Conservation (phyloP, 805 yeast species). For the Sporopachydermia lactativora region DNA sequence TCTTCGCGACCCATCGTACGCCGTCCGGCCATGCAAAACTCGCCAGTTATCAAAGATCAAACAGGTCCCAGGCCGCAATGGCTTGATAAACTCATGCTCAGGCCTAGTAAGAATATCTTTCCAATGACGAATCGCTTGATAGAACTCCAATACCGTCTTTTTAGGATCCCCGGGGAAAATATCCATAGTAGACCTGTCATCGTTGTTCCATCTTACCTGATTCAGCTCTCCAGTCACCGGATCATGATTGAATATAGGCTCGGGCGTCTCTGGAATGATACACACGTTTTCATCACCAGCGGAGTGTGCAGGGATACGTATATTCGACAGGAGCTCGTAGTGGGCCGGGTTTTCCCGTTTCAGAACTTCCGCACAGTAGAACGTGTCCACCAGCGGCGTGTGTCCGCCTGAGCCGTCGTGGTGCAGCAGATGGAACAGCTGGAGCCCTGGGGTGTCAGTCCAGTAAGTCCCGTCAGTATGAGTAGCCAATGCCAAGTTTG, state of each 20-base stretch:
- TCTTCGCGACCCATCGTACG: constrained; percentile 50
- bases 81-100: constrained; percentile 38
- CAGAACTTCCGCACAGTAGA: constrained; percentile 40
- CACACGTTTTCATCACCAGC: constrained; percentile 56
- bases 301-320: constrained; percentile 55
- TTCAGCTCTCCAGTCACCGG: constrained; percentile 31
- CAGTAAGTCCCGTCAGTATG: constrained; percentile 71
- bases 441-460: constrained; percentile 61
- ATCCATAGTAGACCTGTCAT: constrained; percentile 52
- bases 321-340: constrained; percentile 32
- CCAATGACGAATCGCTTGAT: constrained; percentile 47
- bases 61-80: constrained; percentile 49
- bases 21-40: constrained; percentile 53
- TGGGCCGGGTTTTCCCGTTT: constrained; percentile 33
- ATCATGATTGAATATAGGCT: constrained; percentile 45
- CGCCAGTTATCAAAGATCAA: constrained; percentile 65
- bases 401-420: constrained; percentile 56
- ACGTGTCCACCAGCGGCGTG: constrained; percentile 54
- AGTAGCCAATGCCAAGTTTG: constrained; percentile 45
- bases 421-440: constrained; percentile 46
- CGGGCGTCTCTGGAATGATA: constrained; percentile 40
- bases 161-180: constrained; percentile 25
- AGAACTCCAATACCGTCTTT: constrained; percentile 34
- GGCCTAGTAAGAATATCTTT: constrained; percentile 32
- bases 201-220: constrained; percentile 60